Base-by-base conservation (phyloP, 192 early-diverging fungal species). In the Coemansia reversa region DNA sequence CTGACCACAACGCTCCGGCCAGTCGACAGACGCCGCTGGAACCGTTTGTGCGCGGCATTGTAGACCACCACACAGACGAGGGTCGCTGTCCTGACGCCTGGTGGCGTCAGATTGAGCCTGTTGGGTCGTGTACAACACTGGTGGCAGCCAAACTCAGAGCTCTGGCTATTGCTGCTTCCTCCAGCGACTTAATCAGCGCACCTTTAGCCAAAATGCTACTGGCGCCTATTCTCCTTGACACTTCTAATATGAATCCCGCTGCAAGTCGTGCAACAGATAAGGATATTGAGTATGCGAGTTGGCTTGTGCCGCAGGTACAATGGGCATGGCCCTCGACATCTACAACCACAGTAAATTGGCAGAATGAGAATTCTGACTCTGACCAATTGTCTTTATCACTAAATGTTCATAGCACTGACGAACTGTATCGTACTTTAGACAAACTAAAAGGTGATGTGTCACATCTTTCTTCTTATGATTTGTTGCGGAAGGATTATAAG, bases 401-500 rank as follows among this genome's bases (percentile, higher is more conserved):
- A 39, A 62, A 69, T 8, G 78, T 66, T 1, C 18, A 12, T 7
- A 58, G 62, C 14, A 28, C 69, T 19, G 24, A 25, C 11, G 72
- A 67, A 29, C 62, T 79, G 12, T 79, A 70, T 47, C 29, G 14
- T n/a, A 52, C 61, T n/a, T 62, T 74, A 42, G 68, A 67, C 28
- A 64, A 61, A 60, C 73, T 75, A 30, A 78, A 74, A 29, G 73
- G 73, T 45, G 39, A 56, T 33, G 69, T 79, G 6, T 64, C 66
- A 20, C 76, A 79, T 20, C 49, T 79, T 0, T 62, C 76, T 11
- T 30, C 76, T 1, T 19, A 27, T 7, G 81, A 79, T 19, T 59
- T 83, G 14, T 20, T 83, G 58, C 75, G 81, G 54, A 83, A 83
- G 58, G 81, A 83, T 64, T 83, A 83, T 52, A 83, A 83, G 63